Base-by-base conservation (phyloP, 2,329 filamentous ascomycete species). In the Celoporthe dispersa region DNA sequence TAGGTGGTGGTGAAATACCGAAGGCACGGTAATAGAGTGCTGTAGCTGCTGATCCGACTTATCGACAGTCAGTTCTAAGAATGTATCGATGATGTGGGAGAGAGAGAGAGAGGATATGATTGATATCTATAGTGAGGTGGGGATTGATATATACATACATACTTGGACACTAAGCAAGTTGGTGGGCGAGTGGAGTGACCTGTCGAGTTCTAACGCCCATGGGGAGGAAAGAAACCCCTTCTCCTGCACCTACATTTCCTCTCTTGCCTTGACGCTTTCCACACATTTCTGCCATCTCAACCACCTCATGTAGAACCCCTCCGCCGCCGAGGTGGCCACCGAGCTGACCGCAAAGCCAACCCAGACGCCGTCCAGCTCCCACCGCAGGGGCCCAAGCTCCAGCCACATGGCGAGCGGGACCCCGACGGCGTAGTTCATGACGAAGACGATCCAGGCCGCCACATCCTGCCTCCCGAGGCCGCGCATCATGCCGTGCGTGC, bases 371-470 rank as follows among this genome's bases (percentile, higher is more conserved):
- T 79, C 73, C 19, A 83, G 72, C 48, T 74, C 76, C 66, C 79
- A 71, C 2, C 73, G 69, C 1, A 75, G 75, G 0, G 78, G 66
- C 1, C 80, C 80, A 3, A 82, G 67, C 69, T 80, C 80, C 14
- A 81, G 74, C 80, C 80, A 82, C 8, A 81, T 76, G 1, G 81
- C 79, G 35, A 81, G 44, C 0, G 81, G 81, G 7, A 82, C 79
- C 1, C 80, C 79, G 14, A 71, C 78, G n/a, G 78, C 70, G 70
- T 82, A 82, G 66, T 82, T 81, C 33, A 81, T 76, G 1, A 69
- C 71, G 2, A 80, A 77, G 0, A 80, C 79, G 3, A 81, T 75
- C 72, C 76, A 80, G 3, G 79, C 81, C 7, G 79, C 80, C 2
- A 81, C 70, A 12, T 75, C 76, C 67, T 82, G 81, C n/a, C 77